A percentile compares a stretch with the other conserved stretches of the same genome.
Conservation (phyloP, 2,329 filamentous ascomycete species). For the Coniochaeta pulveracea region DNA sequence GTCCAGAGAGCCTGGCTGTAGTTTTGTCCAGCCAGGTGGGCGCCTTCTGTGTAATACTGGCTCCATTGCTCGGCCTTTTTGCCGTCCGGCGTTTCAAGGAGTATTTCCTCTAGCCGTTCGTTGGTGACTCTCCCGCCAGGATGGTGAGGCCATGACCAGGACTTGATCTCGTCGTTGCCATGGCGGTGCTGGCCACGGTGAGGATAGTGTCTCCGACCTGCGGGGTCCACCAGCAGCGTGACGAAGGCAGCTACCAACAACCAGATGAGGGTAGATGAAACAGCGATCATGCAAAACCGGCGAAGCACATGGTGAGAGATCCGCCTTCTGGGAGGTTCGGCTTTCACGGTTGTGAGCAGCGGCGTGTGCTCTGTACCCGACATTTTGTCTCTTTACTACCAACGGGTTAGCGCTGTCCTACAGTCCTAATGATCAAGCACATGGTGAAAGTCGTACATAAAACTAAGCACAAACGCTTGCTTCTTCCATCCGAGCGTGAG, state of each 20-base stretch:
- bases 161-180: neutral
- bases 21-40: conserved; percentile 69
- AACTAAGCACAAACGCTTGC: no score
- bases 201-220: neutral
- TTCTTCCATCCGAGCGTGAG: no score
- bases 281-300: conserved; percentile 1
- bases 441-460: no score
- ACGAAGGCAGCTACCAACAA: conserved; percentile 1
- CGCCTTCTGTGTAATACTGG: conserved; percentile 64
- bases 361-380: conserved; percentile 4
- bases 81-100: conserved; percentile 46
- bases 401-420: no score
- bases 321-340: neutral
- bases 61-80: conserved; percentile 59
- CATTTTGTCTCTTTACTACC: neutral
- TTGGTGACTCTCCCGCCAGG: conserved; percentile 10
- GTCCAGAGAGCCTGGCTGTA: conserved; percentile 66
- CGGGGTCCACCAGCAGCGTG: neutral
- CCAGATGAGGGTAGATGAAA: conserved; percentile 3
- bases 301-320: neutral
- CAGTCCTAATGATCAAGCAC: no score
- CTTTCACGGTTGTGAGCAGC: conserved; percentile 3
- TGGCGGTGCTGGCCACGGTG: conserved; percentile 1
- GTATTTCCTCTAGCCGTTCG: conserved; percentile 41
- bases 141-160: neutral